Evolutionary conservation across 2,329 filamentous ascomycete species (phyloP).

Genomic region (Chaetothyriales sp.): DNA sequence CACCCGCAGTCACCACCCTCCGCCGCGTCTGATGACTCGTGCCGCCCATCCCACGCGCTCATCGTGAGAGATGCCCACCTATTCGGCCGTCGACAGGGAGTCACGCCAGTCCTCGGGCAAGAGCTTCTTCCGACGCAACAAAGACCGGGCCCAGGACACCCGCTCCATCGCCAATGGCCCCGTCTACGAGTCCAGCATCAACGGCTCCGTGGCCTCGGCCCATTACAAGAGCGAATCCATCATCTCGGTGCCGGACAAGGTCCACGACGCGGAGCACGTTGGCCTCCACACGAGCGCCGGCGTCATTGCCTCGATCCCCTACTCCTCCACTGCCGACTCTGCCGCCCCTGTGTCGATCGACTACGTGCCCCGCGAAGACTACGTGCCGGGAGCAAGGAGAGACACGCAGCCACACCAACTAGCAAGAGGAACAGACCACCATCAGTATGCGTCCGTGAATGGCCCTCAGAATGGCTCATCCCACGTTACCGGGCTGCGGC

Average conservation of each 20-base stretch:
- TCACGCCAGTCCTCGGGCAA: conserved; percentile 69
- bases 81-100: conserved; percentile 59
- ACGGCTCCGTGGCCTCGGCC: conserved; percentile 57
- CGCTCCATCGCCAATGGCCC: conserved; percentile 3
- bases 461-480: conserved; percentile 37
- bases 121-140: conserved; percentile 79
- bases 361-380: conserved; percentile 55
- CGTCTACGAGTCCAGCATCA: conserved; percentile 32
- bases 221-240: conserved; percentile 40
- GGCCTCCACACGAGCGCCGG: conserved; percentile 64
- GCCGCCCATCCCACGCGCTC: background rate
- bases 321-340: conserved; percentile 57
- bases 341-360: conserved; percentile 61
- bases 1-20: background rate
- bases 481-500: conserved; percentile 49
- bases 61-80: conserved; percentile 30
- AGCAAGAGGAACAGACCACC: conserved; percentile 69
- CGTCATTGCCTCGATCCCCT: conserved; percentile 76
- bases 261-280: conserved; percentile 43
- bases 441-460: conserved; percentile 68
- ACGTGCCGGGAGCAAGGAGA: conserved; percentile 40
- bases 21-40: background rate
- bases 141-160: conserved; percentile 37
- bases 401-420: conserved; percentile 72
- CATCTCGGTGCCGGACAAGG: conserved; percentile 51